Evolutionary conservation across 2,329 filamentous ascomycete genomes (phyloP), one percentile per base, ranked within the genome.

Genomic region (Ascochyta clinopodiicola): DNA sequence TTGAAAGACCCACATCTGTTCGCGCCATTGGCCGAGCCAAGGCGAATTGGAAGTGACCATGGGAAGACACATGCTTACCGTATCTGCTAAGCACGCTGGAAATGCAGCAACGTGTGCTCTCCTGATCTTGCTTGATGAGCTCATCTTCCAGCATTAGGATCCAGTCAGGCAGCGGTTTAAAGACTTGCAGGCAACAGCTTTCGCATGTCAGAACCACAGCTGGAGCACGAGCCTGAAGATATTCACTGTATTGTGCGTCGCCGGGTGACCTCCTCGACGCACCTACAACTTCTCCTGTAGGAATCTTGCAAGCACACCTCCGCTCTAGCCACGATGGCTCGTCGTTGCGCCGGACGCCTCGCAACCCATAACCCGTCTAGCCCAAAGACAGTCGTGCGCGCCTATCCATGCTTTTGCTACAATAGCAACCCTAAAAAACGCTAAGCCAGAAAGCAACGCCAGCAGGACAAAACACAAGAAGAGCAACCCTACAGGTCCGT

Each of bases 401-500:
- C 47, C 38, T 52, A 44, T 44, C 44, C 38, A 57, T 57, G 48
- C 47, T 52, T 48, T 56, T 52, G 27, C 51, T 48, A 51, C 44
- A 51, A 51, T 39, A 38, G n/a, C 53, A 56, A 40, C 27, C 42
- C 47, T 44, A 27, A 43, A 17, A 39, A 53, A 57, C 48, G 54
- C 54, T 48, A 52, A 57, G 17, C 29, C 15, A 15, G 44, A 12
- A 43, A 49, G 37, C 35, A 54, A 52, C 10, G 37, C 43, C 44
- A 32, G 21, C 19, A 44, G 17, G 38, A 39, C 15, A 36, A 29
- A 29, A 44, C 13, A 44, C 8, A 17, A 38, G 19, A 35, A 1
- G 3, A 19, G n/a, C 19, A 13, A 32, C 5, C 24, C 57, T 72
- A 74, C 51, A 73, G 63, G 39, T 73, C 71, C 19, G 69, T 73